These are phyloP conservation scores for Termitomyces sp. DNA, from an alignment of 768 basidiomycete species.

Conservation along the genomic window DNA sequence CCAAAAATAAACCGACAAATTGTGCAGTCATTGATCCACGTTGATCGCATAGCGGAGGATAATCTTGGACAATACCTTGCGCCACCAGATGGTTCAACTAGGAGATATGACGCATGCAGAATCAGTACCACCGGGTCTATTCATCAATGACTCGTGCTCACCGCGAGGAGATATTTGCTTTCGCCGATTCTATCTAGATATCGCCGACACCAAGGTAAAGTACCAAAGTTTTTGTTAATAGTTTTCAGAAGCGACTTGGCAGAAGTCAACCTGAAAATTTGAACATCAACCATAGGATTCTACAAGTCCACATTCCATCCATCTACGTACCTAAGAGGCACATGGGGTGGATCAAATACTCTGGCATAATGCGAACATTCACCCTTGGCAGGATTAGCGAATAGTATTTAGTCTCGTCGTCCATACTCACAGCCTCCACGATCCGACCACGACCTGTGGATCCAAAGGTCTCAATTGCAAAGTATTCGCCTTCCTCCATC, in stretches of 20 bases:
- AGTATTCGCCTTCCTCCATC: conserved; percentile 99
- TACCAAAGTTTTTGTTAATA: conserved; percentile 92
- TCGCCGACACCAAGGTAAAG: conserved; percentile 90
- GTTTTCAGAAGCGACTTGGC: conserved; percentile 82
- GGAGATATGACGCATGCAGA: not conserved
- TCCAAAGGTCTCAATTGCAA: conserved; percentile 98
- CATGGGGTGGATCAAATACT: conserved; percentile 61
- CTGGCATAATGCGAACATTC: conserved; percentile 93
- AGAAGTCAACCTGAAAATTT: conserved; percentile 57
- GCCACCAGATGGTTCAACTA: conserved; percentile 87
- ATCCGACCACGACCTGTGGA: conserved; percentile 91
- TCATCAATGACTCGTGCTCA: conserved; percentile 30
- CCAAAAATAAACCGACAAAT: conserved; percentile 47
- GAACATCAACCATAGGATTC: conserved; percentile 1
- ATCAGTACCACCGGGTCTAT: not conserved
- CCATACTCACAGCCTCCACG: conserved; percentile 60
- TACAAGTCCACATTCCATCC: not conserved
- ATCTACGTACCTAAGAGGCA: conserved; percentile 60
- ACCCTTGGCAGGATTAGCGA: conserved; percentile 43
- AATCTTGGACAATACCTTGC: conserved; percentile 85
- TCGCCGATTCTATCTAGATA: conserved; percentile 93
- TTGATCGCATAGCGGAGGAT: conserved; percentile 88
- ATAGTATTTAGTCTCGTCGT: not conserved
- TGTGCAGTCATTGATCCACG: conserved; percentile 91
- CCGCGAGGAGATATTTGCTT: conserved; percentile 88